These are phyloP conservation scores for Acanthamoeba royreba DNA, from an alignment of 208 protist genomes.

Conservation along the genomic window DNA sequence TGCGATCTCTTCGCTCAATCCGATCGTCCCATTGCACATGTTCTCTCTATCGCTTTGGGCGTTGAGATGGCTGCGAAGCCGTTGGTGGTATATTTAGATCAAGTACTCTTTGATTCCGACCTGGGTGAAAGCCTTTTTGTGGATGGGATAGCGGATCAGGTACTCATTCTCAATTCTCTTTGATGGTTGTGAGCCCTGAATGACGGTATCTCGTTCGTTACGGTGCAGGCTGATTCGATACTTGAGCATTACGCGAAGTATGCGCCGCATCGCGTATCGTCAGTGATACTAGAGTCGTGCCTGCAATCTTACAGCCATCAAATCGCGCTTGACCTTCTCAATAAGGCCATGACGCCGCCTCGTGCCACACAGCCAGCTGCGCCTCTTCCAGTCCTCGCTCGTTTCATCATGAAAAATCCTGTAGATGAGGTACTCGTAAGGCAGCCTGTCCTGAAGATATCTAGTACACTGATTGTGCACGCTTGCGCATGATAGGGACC, in stretches of 20 bases:
- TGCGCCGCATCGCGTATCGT: background rate
- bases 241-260: slow-evolving; percentile 13
- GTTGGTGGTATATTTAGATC: background rate
- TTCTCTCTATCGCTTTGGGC: background rate
- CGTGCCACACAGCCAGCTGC: background rate
- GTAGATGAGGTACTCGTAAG: background rate
- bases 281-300: background rate
- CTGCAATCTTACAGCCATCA: background rate
- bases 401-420: background rate
- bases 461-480: background rate
- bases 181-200: background rate
- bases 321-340: background rate
- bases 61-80: background rate
- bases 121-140: background rate
- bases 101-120: background rate
- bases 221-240: background rate
- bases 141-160: background rate
- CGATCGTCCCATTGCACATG: background rate
- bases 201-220: background rate
- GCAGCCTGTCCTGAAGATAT: background rate
- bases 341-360: background rate
- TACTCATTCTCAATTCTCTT: background rate
- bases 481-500: background rate
- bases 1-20: background rate
- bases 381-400: background rate